Conservation (phyloP, 176 grass and related monocot species). For the Oryza punctata region DNA sequence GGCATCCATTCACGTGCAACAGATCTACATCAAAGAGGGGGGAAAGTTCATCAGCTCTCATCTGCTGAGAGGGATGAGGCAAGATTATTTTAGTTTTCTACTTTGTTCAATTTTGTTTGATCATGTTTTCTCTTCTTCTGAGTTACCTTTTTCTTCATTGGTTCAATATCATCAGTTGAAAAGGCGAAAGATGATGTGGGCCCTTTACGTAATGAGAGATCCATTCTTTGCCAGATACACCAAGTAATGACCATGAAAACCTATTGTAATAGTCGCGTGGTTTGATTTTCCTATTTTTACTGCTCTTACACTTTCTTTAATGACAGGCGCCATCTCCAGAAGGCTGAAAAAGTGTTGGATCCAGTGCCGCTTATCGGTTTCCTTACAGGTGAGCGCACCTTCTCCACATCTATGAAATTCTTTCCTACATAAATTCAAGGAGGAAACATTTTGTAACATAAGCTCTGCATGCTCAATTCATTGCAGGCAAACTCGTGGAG, state of each 20-base stretch:
- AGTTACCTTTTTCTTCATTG: conserved; percentile 30
- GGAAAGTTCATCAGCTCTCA: conserved; percentile 71
- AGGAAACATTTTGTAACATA: conserved; percentile 3
- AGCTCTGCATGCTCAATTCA: neutral
- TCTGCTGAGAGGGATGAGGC: conserved; percentile 85
- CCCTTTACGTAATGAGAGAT: conserved; percentile 90
- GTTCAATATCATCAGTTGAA: conserved; percentile 56
- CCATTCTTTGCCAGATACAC: conserved; percentile 89
- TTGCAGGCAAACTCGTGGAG: conserved; percentile 82
- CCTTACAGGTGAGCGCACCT: conserved; percentile 53
- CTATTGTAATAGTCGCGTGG: neutral
- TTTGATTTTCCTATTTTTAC: neutral
- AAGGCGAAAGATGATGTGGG: conserved; percentile 92
- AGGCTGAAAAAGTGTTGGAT: conserved; percentile 63
- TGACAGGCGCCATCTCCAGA: conserved; percentile 78
- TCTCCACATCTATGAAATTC: neutral
- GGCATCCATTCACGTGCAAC: conserved; percentile 71
- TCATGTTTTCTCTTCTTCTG: conserved; percentile 20
- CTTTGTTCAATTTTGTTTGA: conserved; percentile 21
- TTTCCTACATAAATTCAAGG: neutral
- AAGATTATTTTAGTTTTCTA: conserved; percentile 46
- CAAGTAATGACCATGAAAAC: conserved; percentile 47
- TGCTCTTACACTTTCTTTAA: conserved; percentile 35
- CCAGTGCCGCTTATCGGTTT: conserved; percentile 80
- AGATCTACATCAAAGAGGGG: conserved; percentile 45